phyloP scores from a whole-genome alignment of 108 stramenopile species.

The Epithemia pelagica region DNA sequence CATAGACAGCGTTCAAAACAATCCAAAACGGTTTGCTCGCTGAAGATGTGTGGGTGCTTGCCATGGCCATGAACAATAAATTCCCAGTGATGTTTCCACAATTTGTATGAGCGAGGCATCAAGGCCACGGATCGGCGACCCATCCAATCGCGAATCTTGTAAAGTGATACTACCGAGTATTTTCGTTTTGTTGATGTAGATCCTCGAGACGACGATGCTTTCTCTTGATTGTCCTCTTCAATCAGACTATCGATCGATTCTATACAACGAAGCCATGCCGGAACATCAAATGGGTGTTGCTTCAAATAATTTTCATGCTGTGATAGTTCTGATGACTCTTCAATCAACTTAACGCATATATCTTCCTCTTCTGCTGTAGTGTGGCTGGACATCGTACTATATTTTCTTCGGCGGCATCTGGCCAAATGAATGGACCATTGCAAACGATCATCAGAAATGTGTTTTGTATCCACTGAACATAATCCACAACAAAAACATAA shows the following conservation, averaged over 20 bases:
- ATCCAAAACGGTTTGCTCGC: constrained; percentile 1
- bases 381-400: no score
- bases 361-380: neutral
- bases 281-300: neutral
- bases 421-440: no score
- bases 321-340: neutral
- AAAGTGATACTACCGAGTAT: neutral
- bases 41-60: neutral
- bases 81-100: constrained; percentile 88
- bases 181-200: neutral
- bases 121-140: constrained; percentile 76
- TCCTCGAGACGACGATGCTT: neutral
- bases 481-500: no score
- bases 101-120: constrained; percentile 93
- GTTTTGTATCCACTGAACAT: no score
- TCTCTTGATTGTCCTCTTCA: neutral
- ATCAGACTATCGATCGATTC: neutral
- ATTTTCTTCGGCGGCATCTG: no score
- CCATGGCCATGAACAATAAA: constrained; percentile 18
- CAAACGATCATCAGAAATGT: no score
- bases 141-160: constrained; percentile 22
- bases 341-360: neutral
- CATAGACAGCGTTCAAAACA: constrained; percentile 78
- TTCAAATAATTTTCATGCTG: neutral
- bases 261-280: neutral